Base-by-base conservation (phyloP, 1,139 yeast genomes). In the Ogataea hybrid region DNA sequence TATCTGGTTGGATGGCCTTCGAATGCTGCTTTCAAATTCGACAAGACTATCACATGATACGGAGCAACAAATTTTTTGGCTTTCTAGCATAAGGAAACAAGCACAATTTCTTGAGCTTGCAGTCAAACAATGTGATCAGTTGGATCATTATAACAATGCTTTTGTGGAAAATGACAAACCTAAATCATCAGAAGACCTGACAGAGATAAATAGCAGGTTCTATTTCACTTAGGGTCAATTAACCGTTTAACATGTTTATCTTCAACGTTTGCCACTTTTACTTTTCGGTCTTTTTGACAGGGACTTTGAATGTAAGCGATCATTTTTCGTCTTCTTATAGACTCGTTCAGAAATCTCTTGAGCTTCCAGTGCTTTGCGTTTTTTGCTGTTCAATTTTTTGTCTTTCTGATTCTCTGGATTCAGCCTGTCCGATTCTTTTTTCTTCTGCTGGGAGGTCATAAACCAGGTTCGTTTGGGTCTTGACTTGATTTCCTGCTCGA, bases 391-490 rank as follows among this genome's bases (percentile, higher is more conserved):
- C 7, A 69, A 64, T 47, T 65, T 63, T 39, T 67, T 49, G 3
- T 46, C 40, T 7, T 50, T 14, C 3, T 47, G 40, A 12, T 72
- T 65, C 45, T 73, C 59, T 12, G 68, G 75, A 44, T 70, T 75
- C 11, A n/a, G 10, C 7, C 10, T 28, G 7, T 28, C 20, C 5
- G 16, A 6, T 10, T 28, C 23, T 31, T 72, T 67, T 54, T 77
- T 79, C 70, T 84, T 84, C 30, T 86, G 94, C 50, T 73, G 69
- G 49, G 84, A 90, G 31, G 77, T 68, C 63, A 87, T 94, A 65
- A 92, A 92, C 99, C 99, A 92, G 0, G 98, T 92, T 69, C 99
- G 80, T 67, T 79, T 88, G 25, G 98, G 98, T 58, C 97, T 77
- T 2, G 96, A 70, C 52, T 79, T 77, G 59, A 92, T 92, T 63